phyloP scores from a whole-genome alignment of 2,329 filamentous ascomycete species.

The Pseudogymnoascus sp. region DNA sequence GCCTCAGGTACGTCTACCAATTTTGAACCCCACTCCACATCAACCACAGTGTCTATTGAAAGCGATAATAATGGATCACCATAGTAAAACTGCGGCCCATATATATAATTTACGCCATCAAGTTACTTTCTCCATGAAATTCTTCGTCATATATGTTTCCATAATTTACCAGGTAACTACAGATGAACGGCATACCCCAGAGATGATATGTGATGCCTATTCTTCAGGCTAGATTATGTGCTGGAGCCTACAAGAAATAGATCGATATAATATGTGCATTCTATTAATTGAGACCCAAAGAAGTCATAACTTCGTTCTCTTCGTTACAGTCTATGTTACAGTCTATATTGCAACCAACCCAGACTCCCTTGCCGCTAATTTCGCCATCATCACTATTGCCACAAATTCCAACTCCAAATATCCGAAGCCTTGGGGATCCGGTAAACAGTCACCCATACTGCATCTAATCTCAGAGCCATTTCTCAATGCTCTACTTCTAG shows the following conservation, averaged over 20 bases:
- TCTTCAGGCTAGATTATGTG: no score
- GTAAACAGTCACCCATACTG: neutral
- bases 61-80: neutral
- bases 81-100: neutral
- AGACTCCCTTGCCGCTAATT: constrained; percentile 1
- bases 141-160: neutral
- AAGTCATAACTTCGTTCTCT: neutral
- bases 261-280: neutral
- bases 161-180: neutral
- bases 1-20: neutral
- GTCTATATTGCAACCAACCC: neutral
- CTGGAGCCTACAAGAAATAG: neutral
- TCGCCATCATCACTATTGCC: neutral
- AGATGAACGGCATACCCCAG: neutral
- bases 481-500: neutral
- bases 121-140: neutral
- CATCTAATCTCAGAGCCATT: neutral
- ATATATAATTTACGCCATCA: neutral
- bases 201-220: neutral
- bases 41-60: neutral
- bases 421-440: neutral
- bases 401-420: neutral
- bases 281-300: neutral
- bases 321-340: neutral
- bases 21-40: neutral